Conservation (phyloP, 805 yeast genomes). For the Metschnikowia gelsemii region DNA sequence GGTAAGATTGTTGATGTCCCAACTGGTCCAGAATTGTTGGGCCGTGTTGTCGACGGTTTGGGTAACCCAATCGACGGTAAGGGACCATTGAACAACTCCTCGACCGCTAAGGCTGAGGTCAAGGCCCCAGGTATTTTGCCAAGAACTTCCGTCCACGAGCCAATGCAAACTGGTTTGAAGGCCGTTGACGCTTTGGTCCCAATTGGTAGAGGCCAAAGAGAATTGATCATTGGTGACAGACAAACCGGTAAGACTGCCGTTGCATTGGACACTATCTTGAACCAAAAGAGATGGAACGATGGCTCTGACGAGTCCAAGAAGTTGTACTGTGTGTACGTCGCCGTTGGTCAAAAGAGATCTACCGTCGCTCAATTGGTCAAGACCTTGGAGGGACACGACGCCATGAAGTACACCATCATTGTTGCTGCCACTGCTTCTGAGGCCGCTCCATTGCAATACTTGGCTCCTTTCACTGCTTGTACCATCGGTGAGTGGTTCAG, state of each 20-base stretch:
- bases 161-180: constrained; percentile 99
- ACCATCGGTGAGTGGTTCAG: constrained; percentile 99
- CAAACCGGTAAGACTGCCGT: constrained; percentile 99
- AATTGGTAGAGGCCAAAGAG: constrained; percentile 99
- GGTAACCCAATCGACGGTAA: constrained; percentile 99
- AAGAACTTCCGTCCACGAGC: constrained; percentile 97
- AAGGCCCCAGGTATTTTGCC: constrained; percentile 99
- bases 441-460: constrained; percentile 99
- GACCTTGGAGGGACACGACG: constrained; percentile 97
- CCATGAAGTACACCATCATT: constrained; percentile 94
- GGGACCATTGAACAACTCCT: constrained; percentile 90
- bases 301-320: constrained; percentile 95
- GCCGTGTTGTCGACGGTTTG: constrained; percentile 99
- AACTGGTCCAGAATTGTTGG: constrained; percentile 96
- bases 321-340: constrained; percentile 99
- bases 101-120: constrained; percentile 92
- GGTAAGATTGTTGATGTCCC: constrained; percentile 99
- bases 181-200: constrained; percentile 99
- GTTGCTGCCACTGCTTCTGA: constrained; percentile 99
- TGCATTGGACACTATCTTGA: constrained; percentile 95
- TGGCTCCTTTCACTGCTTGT: constrained; percentile 99
- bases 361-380: constrained; percentile 99
- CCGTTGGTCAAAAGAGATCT: constrained; percentile 99
- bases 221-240: constrained; percentile 99
- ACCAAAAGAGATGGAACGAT: constrained; percentile 98